These are phyloP conservation scores for Chlamydomonas urium DNA, from an alignment of 139 green algal species.

Conservation along the genomic window DNA sequence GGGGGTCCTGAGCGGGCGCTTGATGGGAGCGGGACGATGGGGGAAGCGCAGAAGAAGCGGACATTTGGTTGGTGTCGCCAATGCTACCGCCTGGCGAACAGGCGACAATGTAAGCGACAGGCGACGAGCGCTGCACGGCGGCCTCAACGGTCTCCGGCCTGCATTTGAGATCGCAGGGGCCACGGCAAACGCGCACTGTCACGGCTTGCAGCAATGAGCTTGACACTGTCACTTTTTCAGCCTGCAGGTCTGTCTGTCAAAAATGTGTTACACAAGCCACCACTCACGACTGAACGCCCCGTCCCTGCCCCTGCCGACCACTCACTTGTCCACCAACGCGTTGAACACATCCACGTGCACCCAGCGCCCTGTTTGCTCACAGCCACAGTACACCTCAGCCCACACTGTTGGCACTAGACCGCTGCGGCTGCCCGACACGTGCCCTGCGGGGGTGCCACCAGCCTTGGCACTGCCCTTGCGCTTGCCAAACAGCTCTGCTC, in stretches of 20 bases:
- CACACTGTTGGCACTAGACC: background rate
- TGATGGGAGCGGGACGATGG: no score
- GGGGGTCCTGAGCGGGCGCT: no score
- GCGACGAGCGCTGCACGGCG: slow-evolving; percentile 1
- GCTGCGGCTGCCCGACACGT: background rate
- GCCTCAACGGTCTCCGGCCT: slow-evolving; percentile 25
- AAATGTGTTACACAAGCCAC: no score
- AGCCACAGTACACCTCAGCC: slow-evolving; percentile 68
- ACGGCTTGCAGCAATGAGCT: no score
- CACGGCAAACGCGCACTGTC: no score
- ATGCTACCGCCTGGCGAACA: no score
- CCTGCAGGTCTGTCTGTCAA: no score
- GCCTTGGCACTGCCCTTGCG: background rate
- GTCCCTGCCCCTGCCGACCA: no score
- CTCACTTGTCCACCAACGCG: slow-evolving; percentile 58
- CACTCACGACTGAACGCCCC: no score
- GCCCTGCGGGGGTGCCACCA: background rate
- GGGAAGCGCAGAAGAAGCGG: no score
- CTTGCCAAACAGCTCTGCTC: background rate
- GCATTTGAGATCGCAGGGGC: slow-evolving; percentile 15
- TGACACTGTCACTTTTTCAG: no score
- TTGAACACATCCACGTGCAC: slow-evolving; percentile 68
- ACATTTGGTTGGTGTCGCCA: no score
- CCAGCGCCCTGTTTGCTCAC: slow-evolving; percentile 57
- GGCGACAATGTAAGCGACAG: slow-evolving; percentile 7